A percentile compares a stretch with the other conserved stretches of the same genome.
These are phyloP conservation scores for Rhodotorula sp. DNA, from an alignment of 1,284 basidiomycete species.

Conservation along the genomic window DNA sequence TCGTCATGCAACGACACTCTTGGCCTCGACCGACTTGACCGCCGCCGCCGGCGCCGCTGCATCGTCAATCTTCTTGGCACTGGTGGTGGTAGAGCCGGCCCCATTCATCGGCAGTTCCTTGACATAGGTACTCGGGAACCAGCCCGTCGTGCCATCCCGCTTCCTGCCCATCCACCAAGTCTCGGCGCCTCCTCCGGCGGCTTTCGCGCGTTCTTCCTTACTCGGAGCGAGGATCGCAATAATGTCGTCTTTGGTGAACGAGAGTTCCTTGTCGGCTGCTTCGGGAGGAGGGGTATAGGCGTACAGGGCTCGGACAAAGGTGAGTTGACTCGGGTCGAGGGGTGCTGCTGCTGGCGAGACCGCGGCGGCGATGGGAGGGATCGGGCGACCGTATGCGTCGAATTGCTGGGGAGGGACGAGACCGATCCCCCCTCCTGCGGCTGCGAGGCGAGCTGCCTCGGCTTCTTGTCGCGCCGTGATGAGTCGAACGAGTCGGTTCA, in stretches of 20 bases:
- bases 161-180: conserved; percentile 93
- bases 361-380: conserved; percentile 49
- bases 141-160: conserved; percentile 88
- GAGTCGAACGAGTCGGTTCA: conserved; percentile 82
- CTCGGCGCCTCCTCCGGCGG: background rate
- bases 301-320: conserved; percentile 84
- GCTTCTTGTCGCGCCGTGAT: conserved; percentile 63
- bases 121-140: conserved; percentile 93
- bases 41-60: background rate
- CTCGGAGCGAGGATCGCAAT: conserved; percentile 82
- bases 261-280: conserved; percentile 67
- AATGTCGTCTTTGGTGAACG: conserved; percentile 84
- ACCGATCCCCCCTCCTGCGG: conserved; percentile 46
- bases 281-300: conserved; percentile 47
- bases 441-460: conserved; percentile 48
- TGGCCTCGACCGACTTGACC: conserved; percentile 2
- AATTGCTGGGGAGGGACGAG: conserved; percentile 37
- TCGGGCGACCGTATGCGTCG: conserved; percentile 44
- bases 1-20: background rate
- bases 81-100: background rate
- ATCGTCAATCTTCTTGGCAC: no score
- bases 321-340: conserved; percentile 61
- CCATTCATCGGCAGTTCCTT: conserved; percentile 42
- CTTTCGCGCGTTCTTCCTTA: conserved; percentile 63
- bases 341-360: conserved; percentile 15